Evolutionary conservation across 495 filamentous ascomycete species (phyloP).

Genomic region (Talaromyces ruber): DNA sequence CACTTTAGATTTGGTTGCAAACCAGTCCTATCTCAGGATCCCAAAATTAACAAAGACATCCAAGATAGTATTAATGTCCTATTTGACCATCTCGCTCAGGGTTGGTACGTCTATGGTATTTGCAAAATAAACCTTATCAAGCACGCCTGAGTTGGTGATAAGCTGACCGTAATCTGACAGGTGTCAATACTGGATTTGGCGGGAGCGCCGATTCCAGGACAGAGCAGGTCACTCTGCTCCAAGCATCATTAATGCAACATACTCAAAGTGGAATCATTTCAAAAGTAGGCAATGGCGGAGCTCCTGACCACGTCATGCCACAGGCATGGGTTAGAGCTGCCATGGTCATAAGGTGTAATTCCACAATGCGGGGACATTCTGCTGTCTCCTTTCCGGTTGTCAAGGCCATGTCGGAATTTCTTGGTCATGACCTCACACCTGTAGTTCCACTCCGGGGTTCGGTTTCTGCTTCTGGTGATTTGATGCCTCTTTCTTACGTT

Average conservation of each 20-base stretch:
- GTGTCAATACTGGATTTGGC: slow-evolving; percentile 62
- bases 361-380: slow-evolving; percentile 46
- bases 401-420: slow-evolving; percentile 32
- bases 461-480: slow-evolving; percentile 63
- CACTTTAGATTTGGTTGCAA: too few relatives aligned
- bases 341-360: slow-evolving; percentile 50
- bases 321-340: slow-evolving; percentile 39
- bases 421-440: slow-evolving; percentile 42
- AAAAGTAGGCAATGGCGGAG: not conserved
- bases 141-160: not conserved
- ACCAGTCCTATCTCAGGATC: not conserved
- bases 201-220: slow-evolving; percentile 52
- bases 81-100: not conserved
- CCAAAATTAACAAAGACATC: not conserved
- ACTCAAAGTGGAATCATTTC: slow-evolving; percentile 42
- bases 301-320: slow-evolving; percentile 25
- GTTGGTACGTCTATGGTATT: slow-evolving; percentile 3
- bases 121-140: not conserved
- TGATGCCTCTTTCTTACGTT: slow-evolving; percentile 53
- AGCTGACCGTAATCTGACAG: slow-evolving; percentile 13
- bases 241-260: slow-evolving; percentile 43
- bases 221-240: slow-evolving; percentile 32
- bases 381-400: slow-evolving; percentile 42
- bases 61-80: not conserved
- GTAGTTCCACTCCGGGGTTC: slow-evolving; percentile 51